Evolutionary conservation across 257 asterid genomes (phyloP).

Genomic region (Henckelia pumila): DNA sequence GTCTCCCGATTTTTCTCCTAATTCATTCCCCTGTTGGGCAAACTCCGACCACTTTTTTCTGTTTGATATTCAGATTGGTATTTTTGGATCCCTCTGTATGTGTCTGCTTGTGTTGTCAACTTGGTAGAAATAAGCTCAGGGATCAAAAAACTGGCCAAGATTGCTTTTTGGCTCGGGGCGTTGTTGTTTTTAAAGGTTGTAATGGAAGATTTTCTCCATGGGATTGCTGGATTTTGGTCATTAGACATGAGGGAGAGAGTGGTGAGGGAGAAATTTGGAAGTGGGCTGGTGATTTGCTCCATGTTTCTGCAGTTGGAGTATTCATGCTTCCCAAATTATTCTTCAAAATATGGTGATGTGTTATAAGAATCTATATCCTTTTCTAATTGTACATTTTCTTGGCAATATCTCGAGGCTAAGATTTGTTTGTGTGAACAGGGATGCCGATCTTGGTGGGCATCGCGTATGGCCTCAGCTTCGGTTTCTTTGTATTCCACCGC

Average conservation of each 20-base stretch:
- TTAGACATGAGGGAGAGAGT: conserved; percentile 59
- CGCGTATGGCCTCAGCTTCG: background rate
- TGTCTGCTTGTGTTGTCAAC: conserved; percentile 31
- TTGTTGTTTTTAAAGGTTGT: conserved; percentile 51
- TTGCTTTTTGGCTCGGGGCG: conserved; percentile 41
- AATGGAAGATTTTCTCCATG: conserved; percentile 34
- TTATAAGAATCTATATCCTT: background rate
- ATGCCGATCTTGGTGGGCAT: background rate
- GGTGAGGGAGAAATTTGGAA: conserved; percentile 66
- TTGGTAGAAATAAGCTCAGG: conserved; percentile 10
- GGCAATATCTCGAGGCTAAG: background rate
- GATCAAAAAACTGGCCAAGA: conserved; percentile 24
- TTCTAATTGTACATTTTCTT: background rate
- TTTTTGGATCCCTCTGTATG: conserved; percentile 43
- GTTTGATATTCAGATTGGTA: conserved; percentile 38
- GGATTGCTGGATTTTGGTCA: conserved; percentile 42
- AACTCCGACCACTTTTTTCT: background rate
- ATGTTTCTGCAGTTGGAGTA: conserved; percentile 40
- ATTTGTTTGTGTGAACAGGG: background rate
- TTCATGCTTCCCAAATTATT: conserved; percentile 19
- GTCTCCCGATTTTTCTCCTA: background rate
- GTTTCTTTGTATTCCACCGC: background rate
- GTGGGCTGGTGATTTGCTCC: conserved; percentile 57
- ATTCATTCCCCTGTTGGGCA: background rate
- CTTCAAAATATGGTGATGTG: background rate